These are phyloP conservation scores for Lactifluus rugatus DNA, from an alignment of 768 basidiomycete species.

Conservation along the genomic window DNA sequence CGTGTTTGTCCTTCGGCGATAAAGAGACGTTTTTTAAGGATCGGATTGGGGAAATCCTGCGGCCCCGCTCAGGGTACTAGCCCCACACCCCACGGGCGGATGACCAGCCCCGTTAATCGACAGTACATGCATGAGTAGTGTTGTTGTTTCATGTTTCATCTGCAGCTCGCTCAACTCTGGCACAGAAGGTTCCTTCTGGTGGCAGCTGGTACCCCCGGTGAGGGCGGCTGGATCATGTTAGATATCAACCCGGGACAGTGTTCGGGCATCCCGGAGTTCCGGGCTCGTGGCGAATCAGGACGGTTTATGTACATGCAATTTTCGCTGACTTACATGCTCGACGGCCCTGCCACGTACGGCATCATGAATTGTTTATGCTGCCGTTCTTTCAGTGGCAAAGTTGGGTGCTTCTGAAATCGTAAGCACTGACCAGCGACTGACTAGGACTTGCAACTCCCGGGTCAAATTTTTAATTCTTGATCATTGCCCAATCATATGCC, in stretches of 20 bases:
- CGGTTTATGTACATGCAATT: background rate
- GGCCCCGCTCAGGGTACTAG: background rate
- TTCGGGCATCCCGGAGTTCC: background rate
- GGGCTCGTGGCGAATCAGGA: background rate
- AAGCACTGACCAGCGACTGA: background rate
- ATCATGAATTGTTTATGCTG: background rate
- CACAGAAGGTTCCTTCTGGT: background rate
- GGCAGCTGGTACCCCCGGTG: background rate
- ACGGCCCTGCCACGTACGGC: background rate
- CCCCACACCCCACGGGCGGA: slow-evolving; percentile 1
- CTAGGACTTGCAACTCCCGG: background rate
- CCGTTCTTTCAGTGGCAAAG: background rate
- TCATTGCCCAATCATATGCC: slow-evolving; percentile 10
- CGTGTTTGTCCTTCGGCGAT: slow-evolving; percentile 5
- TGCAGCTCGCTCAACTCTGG: background rate
- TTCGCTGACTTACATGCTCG: slow-evolving; percentile 6
- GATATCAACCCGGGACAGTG: background rate
- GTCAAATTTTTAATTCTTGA: too few relatives aligned
- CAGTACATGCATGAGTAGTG: background rate
- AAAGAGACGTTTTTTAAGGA: background rate
- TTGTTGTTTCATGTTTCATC: slow-evolving; percentile 2
- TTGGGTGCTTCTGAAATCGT: background rate
- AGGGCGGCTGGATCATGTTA: background rate
- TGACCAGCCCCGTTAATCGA: slow-evolving; percentile 1
- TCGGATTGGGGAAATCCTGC: background rate